Evolutionary conservation across 352 stramenopile species (phyloP).

Genomic region (Blastocystis sp.): DNA sequence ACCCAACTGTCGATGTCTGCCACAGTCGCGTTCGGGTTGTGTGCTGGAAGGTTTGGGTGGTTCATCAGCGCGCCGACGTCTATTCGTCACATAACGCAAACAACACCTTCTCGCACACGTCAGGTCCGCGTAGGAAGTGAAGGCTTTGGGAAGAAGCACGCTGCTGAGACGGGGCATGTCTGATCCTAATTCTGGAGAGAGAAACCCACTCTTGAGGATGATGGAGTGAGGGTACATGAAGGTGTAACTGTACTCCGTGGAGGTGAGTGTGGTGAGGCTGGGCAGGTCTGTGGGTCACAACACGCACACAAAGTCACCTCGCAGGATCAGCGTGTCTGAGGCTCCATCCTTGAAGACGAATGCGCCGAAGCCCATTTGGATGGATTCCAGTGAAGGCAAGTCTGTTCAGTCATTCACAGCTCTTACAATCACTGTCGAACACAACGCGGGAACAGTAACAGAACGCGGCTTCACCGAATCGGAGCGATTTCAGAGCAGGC

Average conservation of each 20-base stretch:
- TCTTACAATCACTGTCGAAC: neutral
- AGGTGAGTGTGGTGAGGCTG: neutral
- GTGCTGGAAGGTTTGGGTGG: no score
- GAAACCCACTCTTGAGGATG: neutral
- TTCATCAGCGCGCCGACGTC: no score
- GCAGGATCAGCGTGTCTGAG: neutral
- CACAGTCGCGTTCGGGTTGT: no score
- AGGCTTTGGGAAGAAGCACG: no score
- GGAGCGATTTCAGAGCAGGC: slow-evolving; percentile 7
- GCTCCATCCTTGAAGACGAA: neutral
- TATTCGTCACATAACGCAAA: no score
- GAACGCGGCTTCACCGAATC: neutral
- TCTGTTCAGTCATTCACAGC: neutral
- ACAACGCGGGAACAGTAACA: neutral
- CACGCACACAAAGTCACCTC: neutral
- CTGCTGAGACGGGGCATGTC: neutral
- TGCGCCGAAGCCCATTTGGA: neutral
- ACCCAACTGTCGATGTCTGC: no score
- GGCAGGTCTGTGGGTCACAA: neutral
- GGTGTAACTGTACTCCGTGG: neutral
- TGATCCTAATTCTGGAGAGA: neutral
- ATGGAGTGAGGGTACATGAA: neutral
- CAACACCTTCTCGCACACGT: no score
- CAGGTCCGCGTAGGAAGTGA: no score
- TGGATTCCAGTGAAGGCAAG: neutral